Evolutionary conservation across 495 filamentous ascomycete species (phyloP), one percentile per base, ranked within the genome.

Genomic region (Bryoglossum gracile): DNA sequence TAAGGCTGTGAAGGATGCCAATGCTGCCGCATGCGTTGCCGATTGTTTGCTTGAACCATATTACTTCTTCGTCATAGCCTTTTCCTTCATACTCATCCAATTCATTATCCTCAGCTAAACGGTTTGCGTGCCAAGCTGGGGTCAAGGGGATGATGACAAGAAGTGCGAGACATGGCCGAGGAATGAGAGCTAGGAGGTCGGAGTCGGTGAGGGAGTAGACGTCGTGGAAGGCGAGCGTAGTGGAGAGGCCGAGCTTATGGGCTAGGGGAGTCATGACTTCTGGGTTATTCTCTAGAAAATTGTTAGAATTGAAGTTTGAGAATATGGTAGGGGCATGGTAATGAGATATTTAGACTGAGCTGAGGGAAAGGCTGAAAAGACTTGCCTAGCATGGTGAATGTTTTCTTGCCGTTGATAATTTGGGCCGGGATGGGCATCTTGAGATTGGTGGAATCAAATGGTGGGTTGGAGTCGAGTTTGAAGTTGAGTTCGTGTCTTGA

Each of bases 1-100:
- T 59, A 3, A 85, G 70, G 25, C 78, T 77, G 64, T 94, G 88
- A n/a, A 92, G 60, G 25, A 92, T 68, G 0, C 81, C 87, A 59
- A 91, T 87, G 36, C 85, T 68, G 0, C 88, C 88, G 65, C 88
- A 94, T 4, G 87, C 82, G 59, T 94, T 81, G 30, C 80, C 75
- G 57, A 94, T 94, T 0, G 87, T 94, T 57, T 94, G 88, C 50
- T 78, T 79, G 69, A 87, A 92, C 87, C 87, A 94, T 25, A 86
- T 70, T 2, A 86, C 81, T 0, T 82, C 83, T 46, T 65, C 64
- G 13, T 46, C 52, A 4, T 54, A 50, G 17, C 60, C 67, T 19
- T 48, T 48, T 18, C 53, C 52, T 22, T 50, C 37, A 33, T 68
- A 68, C 19, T 67, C 61, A 3, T 17, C 9, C 19, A 61, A 54